Evolutionary conservation across 208 protist genomes (phyloP).

Genomic region (Trichomonas tenax): DNA sequence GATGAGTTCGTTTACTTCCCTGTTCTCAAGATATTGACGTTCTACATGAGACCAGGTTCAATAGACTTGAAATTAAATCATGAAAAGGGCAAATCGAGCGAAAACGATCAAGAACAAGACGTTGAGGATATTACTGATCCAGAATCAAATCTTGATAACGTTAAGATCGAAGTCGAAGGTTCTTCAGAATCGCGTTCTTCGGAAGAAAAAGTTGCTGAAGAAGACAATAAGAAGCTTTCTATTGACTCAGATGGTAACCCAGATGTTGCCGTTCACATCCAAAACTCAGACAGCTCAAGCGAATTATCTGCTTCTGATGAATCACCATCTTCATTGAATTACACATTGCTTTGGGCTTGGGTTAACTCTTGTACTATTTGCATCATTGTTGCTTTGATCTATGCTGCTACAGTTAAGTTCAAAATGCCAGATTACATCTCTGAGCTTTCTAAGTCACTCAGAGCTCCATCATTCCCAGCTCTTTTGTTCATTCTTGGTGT

Average conservation of each 20-base stretch:
- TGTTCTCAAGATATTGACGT: not conserved
- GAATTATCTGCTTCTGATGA: not conserved
- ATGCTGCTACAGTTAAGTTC: not conserved
- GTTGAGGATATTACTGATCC: not conserved
- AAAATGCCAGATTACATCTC: not conserved
- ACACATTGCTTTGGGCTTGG: not conserved
- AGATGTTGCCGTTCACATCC: not conserved
- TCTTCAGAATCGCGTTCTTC: not conserved
- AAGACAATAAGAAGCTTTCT: not conserved
- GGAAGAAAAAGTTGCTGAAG: not conserved
- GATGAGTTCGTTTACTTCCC: not conserved
- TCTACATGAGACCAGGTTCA: not conserved
- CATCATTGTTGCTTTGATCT: not conserved
- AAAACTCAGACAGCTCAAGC: not conserved
- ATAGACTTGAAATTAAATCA: not conserved
- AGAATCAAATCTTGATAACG: not conserved
- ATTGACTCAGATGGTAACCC: not conserved
- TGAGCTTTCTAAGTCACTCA: not conserved
- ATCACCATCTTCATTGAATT: not conserved
- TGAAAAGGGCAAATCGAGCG: not conserved
- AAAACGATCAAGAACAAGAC: not conserved
- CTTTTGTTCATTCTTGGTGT: not conserved
- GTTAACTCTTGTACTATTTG: not conserved
- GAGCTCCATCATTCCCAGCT: not conserved
- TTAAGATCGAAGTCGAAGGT: not conserved